Conservation (phyloP, 495 filamentous ascomycete species). For the Immersiella caudata region DNA sequence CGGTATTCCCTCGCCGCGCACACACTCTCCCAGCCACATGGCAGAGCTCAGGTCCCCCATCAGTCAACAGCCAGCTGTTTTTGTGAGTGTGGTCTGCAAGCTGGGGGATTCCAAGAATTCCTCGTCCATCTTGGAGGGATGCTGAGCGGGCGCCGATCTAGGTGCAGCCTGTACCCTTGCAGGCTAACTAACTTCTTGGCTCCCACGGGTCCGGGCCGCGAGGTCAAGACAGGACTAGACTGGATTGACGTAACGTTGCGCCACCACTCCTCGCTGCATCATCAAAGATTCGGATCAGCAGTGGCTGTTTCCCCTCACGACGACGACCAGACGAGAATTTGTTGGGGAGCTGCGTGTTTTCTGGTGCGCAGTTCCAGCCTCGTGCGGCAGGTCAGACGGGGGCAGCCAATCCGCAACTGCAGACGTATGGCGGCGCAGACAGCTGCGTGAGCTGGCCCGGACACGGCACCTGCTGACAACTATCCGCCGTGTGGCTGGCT, state of each 20-base stretch:
- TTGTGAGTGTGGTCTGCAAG: background rate
- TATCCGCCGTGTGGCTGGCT: background rate
- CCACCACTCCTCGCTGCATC: conserved; percentile 16
- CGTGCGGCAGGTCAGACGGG: background rate
- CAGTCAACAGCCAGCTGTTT: background rate
- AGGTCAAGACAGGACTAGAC: background rate
- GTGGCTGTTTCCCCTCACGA: background rate
- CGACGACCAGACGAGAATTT: conserved; percentile 3
- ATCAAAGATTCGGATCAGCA: conserved; percentile 21
- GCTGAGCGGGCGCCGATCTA: background rate
- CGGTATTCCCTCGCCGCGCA: background rate
- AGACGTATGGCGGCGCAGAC: background rate
- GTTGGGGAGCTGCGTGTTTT: background rate
- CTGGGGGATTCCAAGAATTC: background rate
- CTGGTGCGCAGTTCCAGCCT: conserved; percentile 16
- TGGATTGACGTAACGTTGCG: conserved; percentile 38
- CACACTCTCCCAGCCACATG: background rate
- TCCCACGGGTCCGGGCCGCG: background rate
- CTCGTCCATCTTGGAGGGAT: background rate
- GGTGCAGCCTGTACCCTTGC: background rate
- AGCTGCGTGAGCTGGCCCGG: background rate
- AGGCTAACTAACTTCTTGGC: background rate
- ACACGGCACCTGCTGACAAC: background rate
- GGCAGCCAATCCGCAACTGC: background rate
- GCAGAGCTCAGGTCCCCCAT: background rate